Evolutionary conservation across 371 early-diverging fungal species (phyloP).

Genomic region (Apophysomyces ossiformis): DNA sequence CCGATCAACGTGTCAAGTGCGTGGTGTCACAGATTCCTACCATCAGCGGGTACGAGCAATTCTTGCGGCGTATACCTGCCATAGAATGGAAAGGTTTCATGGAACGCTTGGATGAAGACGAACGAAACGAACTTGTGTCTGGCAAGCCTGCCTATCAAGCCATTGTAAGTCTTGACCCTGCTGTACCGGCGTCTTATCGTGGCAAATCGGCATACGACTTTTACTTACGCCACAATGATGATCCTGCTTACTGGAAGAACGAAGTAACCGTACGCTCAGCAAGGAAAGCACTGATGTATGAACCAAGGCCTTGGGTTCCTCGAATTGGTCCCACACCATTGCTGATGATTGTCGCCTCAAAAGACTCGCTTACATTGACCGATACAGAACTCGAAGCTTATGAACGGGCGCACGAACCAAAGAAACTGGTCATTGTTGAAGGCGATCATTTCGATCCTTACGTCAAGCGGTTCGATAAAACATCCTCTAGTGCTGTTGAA

Average conservation of each 20-base stretch:
- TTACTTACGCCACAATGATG: constrained; percentile 3
- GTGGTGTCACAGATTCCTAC: constrained; percentile 1
- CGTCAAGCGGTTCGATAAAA: not conserved
- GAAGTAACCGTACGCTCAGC: constrained; percentile 3
- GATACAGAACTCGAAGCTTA: constrained; percentile 1
- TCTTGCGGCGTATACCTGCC: not conserved
- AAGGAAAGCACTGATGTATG: constrained; percentile 5
- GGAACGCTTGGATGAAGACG: constrained; percentile 5
- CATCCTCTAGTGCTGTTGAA: not conserved
- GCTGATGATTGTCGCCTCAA: constrained; percentile 2
- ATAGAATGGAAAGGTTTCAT: not conserved
- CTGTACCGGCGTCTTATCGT: not conserved
- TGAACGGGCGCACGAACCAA: not conserved
- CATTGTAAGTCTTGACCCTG: not conserved
- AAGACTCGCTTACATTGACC: not conserved
- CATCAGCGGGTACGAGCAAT: not conserved
- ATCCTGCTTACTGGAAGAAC: not conserved
- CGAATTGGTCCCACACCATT: constrained; percentile 4
- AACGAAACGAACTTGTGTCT: not conserved
- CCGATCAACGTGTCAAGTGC: not conserved
- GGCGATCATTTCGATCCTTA: not conserved
- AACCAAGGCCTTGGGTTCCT: constrained; percentile 1
- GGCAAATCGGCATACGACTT: not conserved
- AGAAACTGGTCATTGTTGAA: not conserved
- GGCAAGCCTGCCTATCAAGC: constrained; percentile 6